Percentiles rank a stretch among this genome's conserved stretches.
Conservation (phyloP, 306 rosid genomes). For the Glycine tomentella region DNA sequence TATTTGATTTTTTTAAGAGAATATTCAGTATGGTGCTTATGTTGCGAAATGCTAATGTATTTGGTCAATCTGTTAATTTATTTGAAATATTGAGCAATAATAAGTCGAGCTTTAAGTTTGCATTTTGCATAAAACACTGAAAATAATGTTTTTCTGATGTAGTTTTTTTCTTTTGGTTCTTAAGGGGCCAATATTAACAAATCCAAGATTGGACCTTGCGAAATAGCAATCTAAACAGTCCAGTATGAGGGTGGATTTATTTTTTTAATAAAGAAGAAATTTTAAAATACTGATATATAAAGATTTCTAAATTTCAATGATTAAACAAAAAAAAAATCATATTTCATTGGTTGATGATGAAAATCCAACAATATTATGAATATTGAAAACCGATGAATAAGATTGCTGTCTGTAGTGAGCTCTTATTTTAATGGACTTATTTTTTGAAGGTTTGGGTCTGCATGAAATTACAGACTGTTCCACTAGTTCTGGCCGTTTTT, state of each 20-base stretch:
- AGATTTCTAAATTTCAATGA: not conserved
- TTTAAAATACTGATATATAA: not conserved
- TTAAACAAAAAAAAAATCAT: not conserved
- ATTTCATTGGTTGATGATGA: not conserved
- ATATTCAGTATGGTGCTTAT: constrained; percentile 13
- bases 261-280: not conserved
- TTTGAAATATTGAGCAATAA: not conserved
- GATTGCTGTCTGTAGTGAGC: not conserved
- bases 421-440: not conserved
- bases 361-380: not conserved
- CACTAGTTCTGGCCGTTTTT: not conserved
- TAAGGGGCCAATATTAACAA: not conserved
- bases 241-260: not conserved
- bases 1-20: constrained; percentile 8
- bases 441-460: not conserved
- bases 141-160: constrained; percentile 9
- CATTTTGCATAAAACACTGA: not conserved
- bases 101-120: constrained; percentile 1
- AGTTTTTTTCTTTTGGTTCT: not conserved
- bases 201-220: not conserved
- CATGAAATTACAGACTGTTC: constrained; percentile 1
- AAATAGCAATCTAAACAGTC: constrained; percentile 5
- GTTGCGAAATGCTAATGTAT: not conserved
- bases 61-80: constrained; percentile 5
- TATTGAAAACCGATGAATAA: not conserved